Base-by-base conservation (phyloP, 23 red algal species). In the Gracilaria caudata region DNA sequence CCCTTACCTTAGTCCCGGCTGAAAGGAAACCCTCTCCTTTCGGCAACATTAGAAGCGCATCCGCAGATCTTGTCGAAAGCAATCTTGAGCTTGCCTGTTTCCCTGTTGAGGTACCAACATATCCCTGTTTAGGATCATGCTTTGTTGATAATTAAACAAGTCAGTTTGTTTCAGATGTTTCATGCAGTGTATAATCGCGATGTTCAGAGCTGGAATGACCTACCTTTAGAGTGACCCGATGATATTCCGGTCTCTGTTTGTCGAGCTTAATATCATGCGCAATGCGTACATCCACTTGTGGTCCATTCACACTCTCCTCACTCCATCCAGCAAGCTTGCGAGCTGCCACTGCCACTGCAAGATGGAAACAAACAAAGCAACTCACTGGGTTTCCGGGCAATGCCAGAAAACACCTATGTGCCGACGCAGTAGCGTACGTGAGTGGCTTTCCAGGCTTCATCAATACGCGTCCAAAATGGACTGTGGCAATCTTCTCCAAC, bases 391-490 rank as follows among this genome's bases (percentile, higher is more conserved):
- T 96, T 11, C 94, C 94, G 0, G 94, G 94, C 13, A 96, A 64
- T 29, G 73, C 87, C 33, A 96, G 9, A 47, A 90, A 85, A 58
- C 77, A 84, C 30, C 51, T 57, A 20, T 80, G 33, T 32, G 41
- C 46, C 20, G 64, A 70, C 65, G 82, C 25, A 0, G 91, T 98
- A 20, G 91, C 91, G 81, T 94, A 98, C 20, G 96, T 95, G 21
- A 98, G 84, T 36, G 96, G 96, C 74, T 98, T 98, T 25, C 96
- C 96, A 14, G 96, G 96, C 39, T 98, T 98, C 92, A 98, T 98
- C 28, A 68, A 32, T 44, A 98, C 77, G 26, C 96, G 86, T 24
- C 96, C 96, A 71, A 95, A 98, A 88, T 92, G 92, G 0, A 98
- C 81, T 12, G 64, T 79, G n/a, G 89, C 96, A 32, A 83, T 74